Evolutionary conservation across 768 basidiomycete genomes (phyloP).

Genomic region (Boletus rex-veris): DNA sequence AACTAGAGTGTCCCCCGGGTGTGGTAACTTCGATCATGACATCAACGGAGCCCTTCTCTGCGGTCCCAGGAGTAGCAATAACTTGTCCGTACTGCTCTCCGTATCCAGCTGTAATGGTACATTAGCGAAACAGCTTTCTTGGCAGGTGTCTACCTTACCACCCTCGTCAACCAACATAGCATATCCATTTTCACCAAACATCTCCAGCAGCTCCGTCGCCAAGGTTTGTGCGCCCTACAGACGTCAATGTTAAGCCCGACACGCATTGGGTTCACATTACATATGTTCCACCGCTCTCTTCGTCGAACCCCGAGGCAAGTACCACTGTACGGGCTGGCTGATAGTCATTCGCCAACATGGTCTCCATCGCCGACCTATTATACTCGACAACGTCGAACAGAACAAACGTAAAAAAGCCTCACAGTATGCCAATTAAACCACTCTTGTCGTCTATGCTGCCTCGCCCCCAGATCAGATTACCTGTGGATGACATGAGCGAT

Average conservation of each 20-base stretch:
- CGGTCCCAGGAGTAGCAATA: slow-evolving; percentile 60
- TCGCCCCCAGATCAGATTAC: slow-evolving; percentile 46
- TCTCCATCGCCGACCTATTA: slow-evolving; percentile 54
- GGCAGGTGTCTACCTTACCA: slow-evolving; percentile 38
- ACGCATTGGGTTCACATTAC: slow-evolving; percentile 26
- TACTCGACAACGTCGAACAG: neutral
- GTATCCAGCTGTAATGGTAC: slow-evolving; percentile 43
- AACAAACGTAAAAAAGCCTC: slow-evolving; percentile 1
- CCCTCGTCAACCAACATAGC: slow-evolving; percentile 89
- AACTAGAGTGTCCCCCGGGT: slow-evolving; percentile 81
- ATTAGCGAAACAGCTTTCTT: neutral
- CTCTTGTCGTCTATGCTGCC: slow-evolving; percentile 59
- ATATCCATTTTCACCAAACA: slow-evolving; percentile 70
- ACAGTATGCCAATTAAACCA: slow-evolving; percentile 68
- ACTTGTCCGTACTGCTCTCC: slow-evolving; percentile 47
- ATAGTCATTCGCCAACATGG: slow-evolving; percentile 59
- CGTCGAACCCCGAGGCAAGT: slow-evolving; percentile 72
- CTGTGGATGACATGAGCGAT: slow-evolving; percentile 10
- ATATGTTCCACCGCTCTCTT: slow-evolving; percentile 56
- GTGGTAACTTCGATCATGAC: slow-evolving; percentile 61
- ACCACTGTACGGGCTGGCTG: slow-evolving; percentile 61
- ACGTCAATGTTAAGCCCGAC: neutral
- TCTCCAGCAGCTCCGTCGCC: slow-evolving; percentile 44
- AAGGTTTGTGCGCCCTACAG: slow-evolving; percentile 54
- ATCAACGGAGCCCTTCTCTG: slow-evolving; percentile 72